A percentile compares a stretch with the other conserved stretches of the same genome.
Evolutionary conservation across 345 rosid genomes (phyloP).

Genomic region (Sonneratia alba): DNA sequence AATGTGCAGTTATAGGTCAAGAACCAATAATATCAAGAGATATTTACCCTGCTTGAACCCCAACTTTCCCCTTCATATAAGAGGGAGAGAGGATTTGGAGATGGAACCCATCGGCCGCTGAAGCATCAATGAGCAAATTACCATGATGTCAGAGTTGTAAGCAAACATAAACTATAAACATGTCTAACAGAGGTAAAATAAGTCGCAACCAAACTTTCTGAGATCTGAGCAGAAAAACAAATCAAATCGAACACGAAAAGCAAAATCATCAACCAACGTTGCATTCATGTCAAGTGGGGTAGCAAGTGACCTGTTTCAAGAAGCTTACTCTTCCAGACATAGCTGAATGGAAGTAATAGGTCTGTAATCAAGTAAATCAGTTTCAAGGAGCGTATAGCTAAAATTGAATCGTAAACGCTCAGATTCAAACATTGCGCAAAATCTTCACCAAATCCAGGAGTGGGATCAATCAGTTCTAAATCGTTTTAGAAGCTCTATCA

Average conservation of each 20-base stretch:
- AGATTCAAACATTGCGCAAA: background rate
- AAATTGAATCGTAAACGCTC: background rate
- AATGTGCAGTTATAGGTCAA: background rate
- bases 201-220: background rate
- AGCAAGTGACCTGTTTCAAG: background rate
- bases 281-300: background rate
- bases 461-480: background rate
- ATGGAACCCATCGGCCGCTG: constrained; percentile 87
- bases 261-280: background rate
- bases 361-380: background rate
- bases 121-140: constrained; percentile 81
- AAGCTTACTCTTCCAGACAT: background rate
- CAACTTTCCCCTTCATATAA: constrained; percentile 73
- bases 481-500: background rate
- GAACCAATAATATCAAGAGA: background rate
- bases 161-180: constrained; percentile 39
- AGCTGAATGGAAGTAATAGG: background rate
- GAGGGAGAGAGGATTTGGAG: constrained; percentile 53
- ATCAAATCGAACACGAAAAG: background rate
- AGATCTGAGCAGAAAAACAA: background rate
- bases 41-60: constrained; percentile 61
- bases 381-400: background rate
- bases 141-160: constrained; percentile 72
- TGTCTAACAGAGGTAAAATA: constrained; percentile 16
- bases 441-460: background rate